Percentiles rank a stretch among this genome's conserved stretches.
phyloP scores from a whole-genome alignment of 2,329 filamentous ascomycete species.

The Dothidotthia symphoricarpi region DNA sequence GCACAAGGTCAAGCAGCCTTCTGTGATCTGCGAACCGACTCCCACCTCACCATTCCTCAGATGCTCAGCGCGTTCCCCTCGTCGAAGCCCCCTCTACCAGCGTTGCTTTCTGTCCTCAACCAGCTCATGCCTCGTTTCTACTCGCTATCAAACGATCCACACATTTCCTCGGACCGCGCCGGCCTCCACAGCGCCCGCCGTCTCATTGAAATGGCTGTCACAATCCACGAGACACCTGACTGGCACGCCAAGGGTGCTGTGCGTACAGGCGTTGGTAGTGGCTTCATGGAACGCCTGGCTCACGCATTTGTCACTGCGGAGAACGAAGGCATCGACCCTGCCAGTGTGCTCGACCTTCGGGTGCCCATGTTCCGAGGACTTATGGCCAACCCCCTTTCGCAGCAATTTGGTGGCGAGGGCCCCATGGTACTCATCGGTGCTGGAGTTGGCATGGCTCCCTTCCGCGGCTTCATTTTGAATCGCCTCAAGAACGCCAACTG shows the following conservation, averaged over 20 bases:
- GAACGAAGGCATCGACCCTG: constrained; percentile 50
- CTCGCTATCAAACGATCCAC: constrained; percentile 93
- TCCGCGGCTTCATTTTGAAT: constrained; percentile 95
- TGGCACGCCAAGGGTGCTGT: constrained; percentile 62
- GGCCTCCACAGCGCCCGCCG: constrained; percentile 68
- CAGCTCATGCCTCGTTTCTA: constrained; percentile 98
- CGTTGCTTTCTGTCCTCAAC: constrained; percentile 74
- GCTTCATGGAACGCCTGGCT: constrained; percentile 88
- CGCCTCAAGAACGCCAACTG: constrained; percentile 91
- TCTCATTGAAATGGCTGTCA: constrained; percentile 93
- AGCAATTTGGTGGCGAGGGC: constrained; percentile 87
- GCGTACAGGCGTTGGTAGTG: constrained; percentile 84
- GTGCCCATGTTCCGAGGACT: constrained; percentile 97
- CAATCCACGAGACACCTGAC: constrained; percentile 81
- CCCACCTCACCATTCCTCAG: constrained; percentile 79
- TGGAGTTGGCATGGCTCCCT: constrained; percentile 93
- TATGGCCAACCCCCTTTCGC: constrained; percentile 94
- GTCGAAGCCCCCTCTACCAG: constrained; percentile 79
- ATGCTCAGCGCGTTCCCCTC: constrained; percentile 90
- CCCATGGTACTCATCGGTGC: constrained; percentile 98
- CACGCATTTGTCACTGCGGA: constrained; percentile 68
- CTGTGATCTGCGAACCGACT: constrained; percentile 86
- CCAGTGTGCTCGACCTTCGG: constrained; percentile 60
- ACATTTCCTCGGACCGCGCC: constrained; percentile 68
- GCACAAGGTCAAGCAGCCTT: constrained; percentile 89